These are phyloP conservation scores for Tricholoma matsutake DNA, from an alignment of 768 basidiomycete species.

Conservation along the genomic window DNA sequence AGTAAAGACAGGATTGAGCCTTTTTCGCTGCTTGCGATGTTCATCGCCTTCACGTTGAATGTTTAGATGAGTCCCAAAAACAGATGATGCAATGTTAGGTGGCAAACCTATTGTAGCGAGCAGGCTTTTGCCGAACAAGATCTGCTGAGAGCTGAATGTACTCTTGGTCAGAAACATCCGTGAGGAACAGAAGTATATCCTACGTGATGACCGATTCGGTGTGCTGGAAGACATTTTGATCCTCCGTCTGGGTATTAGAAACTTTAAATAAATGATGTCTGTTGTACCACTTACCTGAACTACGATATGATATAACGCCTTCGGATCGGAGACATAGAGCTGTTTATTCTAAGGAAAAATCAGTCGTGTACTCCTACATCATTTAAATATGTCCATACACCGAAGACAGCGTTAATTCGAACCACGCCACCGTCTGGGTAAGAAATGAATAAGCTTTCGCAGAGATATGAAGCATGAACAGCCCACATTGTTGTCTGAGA, in stretches of 20 bases:
- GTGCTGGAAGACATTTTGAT: constrained; percentile 33
- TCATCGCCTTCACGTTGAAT: constrained; percentile 7
- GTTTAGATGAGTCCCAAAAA: background rate
- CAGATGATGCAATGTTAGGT: no score
- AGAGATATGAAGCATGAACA: background rate
- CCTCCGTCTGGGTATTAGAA: background rate
- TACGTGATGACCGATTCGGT: constrained; percentile 32
- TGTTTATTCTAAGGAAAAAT: constrained; percentile 3
- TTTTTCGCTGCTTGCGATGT: constrained; percentile 28
- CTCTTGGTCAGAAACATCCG: background rate
- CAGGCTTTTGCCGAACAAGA: constrained; percentile 4
- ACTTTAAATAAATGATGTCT: background rate
- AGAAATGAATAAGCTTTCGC: background rate
- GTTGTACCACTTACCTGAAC: constrained; percentile 27
- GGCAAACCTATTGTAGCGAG: constrained; percentile 7
- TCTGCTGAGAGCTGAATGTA: background rate
- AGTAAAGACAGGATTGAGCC: constrained; percentile 38
- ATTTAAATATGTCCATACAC: constrained; percentile 8
- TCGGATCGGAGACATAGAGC: constrained; percentile 36
- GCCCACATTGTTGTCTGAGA: background rate
- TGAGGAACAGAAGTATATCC: background rate
- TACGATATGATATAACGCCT: constrained; percentile 33
- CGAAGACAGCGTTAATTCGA: constrained; percentile 15
- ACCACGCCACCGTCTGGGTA: constrained; percentile 14
- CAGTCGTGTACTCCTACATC: background rate